Conservation (phyloP, 768 basidiomycete genomes). For the Phallus indusiatus region DNA sequence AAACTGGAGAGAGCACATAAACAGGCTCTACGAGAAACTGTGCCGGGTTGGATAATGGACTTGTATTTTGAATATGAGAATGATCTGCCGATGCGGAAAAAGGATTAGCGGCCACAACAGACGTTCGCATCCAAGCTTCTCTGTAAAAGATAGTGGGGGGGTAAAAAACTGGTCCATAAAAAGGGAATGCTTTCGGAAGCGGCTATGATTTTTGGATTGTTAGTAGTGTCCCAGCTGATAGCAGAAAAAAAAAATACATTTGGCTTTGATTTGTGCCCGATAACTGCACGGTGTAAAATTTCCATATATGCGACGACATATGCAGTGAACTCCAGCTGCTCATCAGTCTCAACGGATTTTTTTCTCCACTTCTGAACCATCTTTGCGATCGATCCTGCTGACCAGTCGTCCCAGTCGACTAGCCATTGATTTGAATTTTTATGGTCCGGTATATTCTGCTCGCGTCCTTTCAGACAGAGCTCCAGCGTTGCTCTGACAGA, state of each 20-base stretch:
- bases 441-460: neutral
- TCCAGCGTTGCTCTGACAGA: neutral
- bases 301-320: no score
- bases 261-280: neutral
- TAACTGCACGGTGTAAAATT: neutral
- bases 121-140: neutral
- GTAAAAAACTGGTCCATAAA: neutral
- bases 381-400: neutral
- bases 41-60: neutral
- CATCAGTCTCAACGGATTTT: neutral
- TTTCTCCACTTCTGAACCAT: neutral
- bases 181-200: neutral
- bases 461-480: neutral
- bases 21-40: neutral
- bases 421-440: slow-evolving; percentile 2
- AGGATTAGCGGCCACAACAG: neutral
- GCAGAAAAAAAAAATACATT: neutral
- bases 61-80: neutral
- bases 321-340: neutral
- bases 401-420: neutral
- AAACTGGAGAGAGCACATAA: neutral
- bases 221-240: no score
- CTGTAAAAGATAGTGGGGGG: neutral
- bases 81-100: neutral
- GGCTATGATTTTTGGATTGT: neutral